These are phyloP conservation scores for Picea sitchensis DNA, from an alignment of 75 land plant genomes.

Conservation along the genomic window DNA sequence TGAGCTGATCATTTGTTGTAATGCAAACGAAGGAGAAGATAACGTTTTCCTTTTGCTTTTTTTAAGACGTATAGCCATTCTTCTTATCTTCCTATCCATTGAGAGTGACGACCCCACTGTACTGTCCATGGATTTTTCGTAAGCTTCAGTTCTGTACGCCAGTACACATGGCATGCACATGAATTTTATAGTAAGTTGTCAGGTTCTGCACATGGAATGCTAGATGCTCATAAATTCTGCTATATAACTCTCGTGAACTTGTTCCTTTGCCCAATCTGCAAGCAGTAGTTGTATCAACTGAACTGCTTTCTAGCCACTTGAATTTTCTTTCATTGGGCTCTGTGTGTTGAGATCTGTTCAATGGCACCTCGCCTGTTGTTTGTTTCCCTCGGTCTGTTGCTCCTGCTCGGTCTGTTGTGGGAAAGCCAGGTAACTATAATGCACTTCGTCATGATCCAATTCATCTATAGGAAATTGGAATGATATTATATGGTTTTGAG, in stretches of 20 bases:
- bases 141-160: background rate
- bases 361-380: constrained; percentile 1
- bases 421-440: background rate
- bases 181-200: background rate
- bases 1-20: too few relatives aligned
- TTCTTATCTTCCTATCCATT: too few relatives aligned
- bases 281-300: too few relatives aligned
- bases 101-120: background rate
- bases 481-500: background rate
- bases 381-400: background rate
- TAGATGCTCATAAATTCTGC: too few relatives aligned
- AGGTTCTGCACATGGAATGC: background rate
- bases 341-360: background rate
- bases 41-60: too few relatives aligned
- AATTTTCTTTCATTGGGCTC: background rate
- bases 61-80: too few relatives aligned
- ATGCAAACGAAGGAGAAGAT: too few relatives aligned
- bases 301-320: background rate
- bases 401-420: constrained; percentile 1
- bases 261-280: too few relatives aligned
- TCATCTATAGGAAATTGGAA: too few relatives aligned
- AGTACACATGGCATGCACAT: background rate
- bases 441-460: too few relatives aligned
- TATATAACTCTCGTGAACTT: too few relatives aligned
- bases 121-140: background rate